These are phyloP conservation scores for Cicer chorassanicum DNA, from an alignment of 306 rosid species.

Conservation along the genomic window DNA sequence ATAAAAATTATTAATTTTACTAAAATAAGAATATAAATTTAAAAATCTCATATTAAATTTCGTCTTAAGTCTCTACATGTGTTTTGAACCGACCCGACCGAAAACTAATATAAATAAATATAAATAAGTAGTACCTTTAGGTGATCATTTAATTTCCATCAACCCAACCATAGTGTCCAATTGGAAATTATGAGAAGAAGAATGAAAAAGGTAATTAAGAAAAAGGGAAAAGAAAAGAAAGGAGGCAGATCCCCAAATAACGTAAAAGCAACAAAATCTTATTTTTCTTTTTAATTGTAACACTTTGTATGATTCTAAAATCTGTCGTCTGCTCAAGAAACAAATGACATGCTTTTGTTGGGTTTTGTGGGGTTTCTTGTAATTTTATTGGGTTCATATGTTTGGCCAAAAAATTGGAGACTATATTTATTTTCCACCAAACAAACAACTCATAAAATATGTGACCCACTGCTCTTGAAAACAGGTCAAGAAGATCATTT, in stretches of 20 bases:
- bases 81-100: no score
- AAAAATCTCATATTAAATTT: no score
- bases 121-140: constrained; percentile 42
- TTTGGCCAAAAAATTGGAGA: constrained; percentile 66
- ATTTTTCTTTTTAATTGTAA: constrained; percentile 41
- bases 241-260: constrained; percentile 50
- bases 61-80: no score
- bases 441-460: constrained; percentile 76
- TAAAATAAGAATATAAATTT: no score
- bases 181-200: constrained; percentile 31
- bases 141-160: constrained; percentile 47
- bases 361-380: constrained; percentile 61
- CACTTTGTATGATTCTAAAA: constrained; percentile 37
- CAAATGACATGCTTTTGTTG: constrained; percentile 52
- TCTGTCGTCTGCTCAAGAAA: constrained; percentile 50
- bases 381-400: constrained; percentile 80
- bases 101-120: background rate
- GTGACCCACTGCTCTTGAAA: constrained; percentile 80
- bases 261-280: constrained; percentile 47
- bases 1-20: no score
- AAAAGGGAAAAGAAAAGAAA: constrained; percentile 21
- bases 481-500: constrained; percentile 72
- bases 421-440: constrained; percentile 75
- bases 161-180: constrained; percentile 23
- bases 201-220: background rate